Evolutionary conservation across 2,329 filamentous ascomycete species (phyloP).

Genomic region (Alternaria sp.): DNA sequence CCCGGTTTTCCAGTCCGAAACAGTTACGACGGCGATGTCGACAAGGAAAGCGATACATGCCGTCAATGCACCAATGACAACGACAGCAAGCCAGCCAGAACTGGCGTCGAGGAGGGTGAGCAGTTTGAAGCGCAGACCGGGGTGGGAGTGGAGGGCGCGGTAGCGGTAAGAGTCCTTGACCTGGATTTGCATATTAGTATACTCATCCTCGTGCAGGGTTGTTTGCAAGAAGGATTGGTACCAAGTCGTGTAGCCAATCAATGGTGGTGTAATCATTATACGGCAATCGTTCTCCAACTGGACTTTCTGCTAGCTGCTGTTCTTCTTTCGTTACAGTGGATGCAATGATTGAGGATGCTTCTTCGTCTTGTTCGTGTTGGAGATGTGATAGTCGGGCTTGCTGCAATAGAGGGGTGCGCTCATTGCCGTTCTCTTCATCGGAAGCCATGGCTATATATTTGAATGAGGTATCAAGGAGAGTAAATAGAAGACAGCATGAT

Average conservation of each 20-base stretch:
- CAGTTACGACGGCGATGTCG: constrained; percentile 61
- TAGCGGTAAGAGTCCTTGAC: constrained; percentile 64
- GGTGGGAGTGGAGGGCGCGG: constrained; percentile 52
- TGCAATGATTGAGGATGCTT: constrained; percentile 52
- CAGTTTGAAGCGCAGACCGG: constrained; percentile 51
- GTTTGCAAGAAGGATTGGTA: constrained; percentile 23
- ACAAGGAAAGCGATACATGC: constrained; percentile 63
- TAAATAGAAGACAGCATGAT: not conserved
- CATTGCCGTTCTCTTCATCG: constrained; percentile 34
- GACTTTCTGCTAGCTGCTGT: constrained; percentile 52
- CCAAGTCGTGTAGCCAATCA: constrained; percentile 67
- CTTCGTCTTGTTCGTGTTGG: constrained; percentile 49
- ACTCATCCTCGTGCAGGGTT: not conserved
- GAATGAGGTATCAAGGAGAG: not conserved
- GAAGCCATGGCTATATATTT: constrained; percentile 19
- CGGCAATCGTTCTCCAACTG: constrained; percentile 61
- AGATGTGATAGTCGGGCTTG: constrained; percentile 41
- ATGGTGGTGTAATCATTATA: constrained; percentile 69
- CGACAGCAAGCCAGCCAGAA: constrained; percentile 63
- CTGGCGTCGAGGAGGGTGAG: constrained; percentile 56
- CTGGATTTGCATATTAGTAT: constrained; percentile 33
- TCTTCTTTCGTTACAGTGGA: constrained; percentile 58
- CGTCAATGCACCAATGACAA: constrained; percentile 61
- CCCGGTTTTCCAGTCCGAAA: constrained; percentile 65
- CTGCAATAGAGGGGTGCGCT: constrained; percentile 45